phyloP scores from a whole-genome alignment of 192 early-diverging fungal species.

The Entomortierella beljakovae region DNA sequence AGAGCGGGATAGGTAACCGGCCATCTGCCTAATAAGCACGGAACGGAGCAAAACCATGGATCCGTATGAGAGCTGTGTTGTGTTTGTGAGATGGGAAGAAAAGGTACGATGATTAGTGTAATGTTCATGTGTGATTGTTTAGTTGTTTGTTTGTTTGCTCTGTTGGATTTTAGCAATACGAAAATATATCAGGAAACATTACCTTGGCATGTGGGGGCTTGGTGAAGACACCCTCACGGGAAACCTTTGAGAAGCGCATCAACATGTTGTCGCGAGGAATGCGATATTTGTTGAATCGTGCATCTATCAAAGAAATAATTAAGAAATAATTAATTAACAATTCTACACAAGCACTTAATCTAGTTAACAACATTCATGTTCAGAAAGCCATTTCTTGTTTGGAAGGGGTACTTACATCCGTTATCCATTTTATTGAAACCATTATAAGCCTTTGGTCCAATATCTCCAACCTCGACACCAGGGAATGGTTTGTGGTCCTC shows the following conservation, averaged over 20 bases:
- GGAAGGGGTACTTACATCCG: slow-evolving; percentile 41
- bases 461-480: slow-evolving; percentile 72
- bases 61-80: slow-evolving; percentile 66
- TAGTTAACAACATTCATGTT: background rate
- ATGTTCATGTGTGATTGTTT: too few species aligned
- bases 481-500: slow-evolving; percentile 68
- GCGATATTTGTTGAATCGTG: slow-evolving; percentile 80
- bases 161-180: background rate
- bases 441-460: slow-evolving; percentile 70
- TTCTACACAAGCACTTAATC: background rate
- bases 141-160: too few species aligned
- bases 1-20: slow-evolving; percentile 56
- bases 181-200: background rate
- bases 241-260: slow-evolving; percentile 68
- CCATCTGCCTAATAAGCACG: slow-evolving; percentile 65
- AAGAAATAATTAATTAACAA: slow-evolving; percentile 9
- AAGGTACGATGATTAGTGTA: background rate
- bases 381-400: too few species aligned
- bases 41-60: slow-evolving; percentile 74
- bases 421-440: slow-evolving; percentile 64
- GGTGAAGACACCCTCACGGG: slow-evolving; percentile 64
- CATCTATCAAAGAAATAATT: slow-evolving; percentile 50
- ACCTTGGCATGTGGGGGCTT: slow-evolving; percentile 66
- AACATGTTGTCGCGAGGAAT: slow-evolving; percentile 73
- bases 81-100: background rate